These are phyloP conservation scores for Phlebopus sp. DNA, from an alignment of 1,284 basidiomycete genomes.

Conservation along the genomic window DNA sequence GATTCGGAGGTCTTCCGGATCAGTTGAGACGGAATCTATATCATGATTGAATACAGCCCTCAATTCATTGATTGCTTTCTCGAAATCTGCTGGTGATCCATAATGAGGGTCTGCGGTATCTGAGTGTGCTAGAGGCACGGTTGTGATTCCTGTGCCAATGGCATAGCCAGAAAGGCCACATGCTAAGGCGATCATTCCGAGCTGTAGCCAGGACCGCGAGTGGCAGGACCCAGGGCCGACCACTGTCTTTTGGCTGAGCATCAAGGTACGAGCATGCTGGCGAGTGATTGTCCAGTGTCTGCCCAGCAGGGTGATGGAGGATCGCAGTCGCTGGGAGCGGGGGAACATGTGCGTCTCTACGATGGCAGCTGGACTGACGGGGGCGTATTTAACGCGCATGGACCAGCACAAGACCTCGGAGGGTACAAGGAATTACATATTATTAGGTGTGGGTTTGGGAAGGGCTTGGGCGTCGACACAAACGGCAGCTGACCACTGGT, in stretches of 20 bases:
- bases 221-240: background rate
- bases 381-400: background rate
- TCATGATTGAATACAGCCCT: constrained; percentile 34
- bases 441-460: no score
- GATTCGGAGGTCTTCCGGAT: constrained; percentile 48
- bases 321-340: constrained; percentile 5
- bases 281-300: background rate
- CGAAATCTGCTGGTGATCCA: constrained; percentile 52
- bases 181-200: constrained; percentile 22
- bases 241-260: background rate
- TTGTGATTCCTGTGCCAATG: constrained; percentile 17
- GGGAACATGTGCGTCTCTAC: background rate
- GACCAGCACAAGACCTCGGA: no score
- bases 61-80: constrained; percentile 49
- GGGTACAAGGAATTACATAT: no score
- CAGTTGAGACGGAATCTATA: constrained; percentile 47
- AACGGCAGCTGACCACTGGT: background rate
- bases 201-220: constrained; percentile 8
- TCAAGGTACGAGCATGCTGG: constrained; percentile 1
- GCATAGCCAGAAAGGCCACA: constrained; percentile 27
- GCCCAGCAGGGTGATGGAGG: constrained; percentile 1
- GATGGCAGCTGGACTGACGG: background rate
- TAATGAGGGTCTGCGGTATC: constrained; percentile 26
- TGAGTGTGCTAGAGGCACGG: constrained; percentile 1
- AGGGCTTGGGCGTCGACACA: background rate